Evolutionary conservation across 495 filamentous ascomycete species (phyloP), one percentile per base, ranked within the genome.

Genomic region (Penicillium fimorum): DNA sequence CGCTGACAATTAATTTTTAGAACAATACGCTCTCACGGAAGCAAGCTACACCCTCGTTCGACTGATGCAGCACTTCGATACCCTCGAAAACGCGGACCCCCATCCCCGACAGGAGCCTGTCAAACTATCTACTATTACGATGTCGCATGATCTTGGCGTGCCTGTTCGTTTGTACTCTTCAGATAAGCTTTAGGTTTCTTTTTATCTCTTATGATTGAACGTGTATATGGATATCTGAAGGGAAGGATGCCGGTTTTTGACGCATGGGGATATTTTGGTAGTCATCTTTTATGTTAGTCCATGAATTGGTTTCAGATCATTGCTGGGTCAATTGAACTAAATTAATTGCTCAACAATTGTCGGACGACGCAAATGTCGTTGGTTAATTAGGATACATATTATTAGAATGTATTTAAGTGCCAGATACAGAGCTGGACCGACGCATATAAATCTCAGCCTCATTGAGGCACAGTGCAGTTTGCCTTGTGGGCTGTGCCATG

Each of bases 1-100:
- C 0, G 15, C 48, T 56, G 32, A 51, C 18, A 5, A 6, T 47
- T 4, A 3, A 35, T 0, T 0, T 35, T 43, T 45, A 84, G 80
- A 85, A 58, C 83, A 86, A 80, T 83, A 82, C 49, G 90, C 90
- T n/a, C 79, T 95, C 22, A 90, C 90, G 1, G 90, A 93, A 76
- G 89, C 89, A 49, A 82, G 79, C 13, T 94, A 91, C 62, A 87
- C 87, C 4, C 77, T 90, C 11, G 85, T 87, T 12, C 71, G 86
- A 35, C 65, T 95, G 22, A 76, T 92, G 69, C 90, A 93, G 73
- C 75, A 75, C 37, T 94, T 85, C 64, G 82, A 84, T 41, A 63
- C 57, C 0, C 38, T 79, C 4, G 71, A 75, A 29, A 76, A 72
- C 47, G 73, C 67, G 7, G 71, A 75, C 51, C 72, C 71, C 0